Evolutionary conservation across 2,329 filamentous ascomycete species (phyloP).

Genomic region (Zasmidium angulare): DNA sequence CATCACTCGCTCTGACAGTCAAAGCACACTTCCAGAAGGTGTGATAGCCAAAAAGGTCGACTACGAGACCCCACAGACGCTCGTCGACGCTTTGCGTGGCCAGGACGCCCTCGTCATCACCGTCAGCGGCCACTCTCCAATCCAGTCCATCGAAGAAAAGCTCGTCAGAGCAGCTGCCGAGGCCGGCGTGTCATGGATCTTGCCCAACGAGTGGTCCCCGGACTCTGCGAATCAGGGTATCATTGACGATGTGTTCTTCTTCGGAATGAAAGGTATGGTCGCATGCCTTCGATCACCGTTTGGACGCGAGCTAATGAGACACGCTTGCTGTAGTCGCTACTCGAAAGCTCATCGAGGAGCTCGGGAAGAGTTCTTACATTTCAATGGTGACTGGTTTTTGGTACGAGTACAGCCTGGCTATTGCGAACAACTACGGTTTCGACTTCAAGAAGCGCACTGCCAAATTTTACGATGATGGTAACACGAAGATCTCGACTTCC

Average conservation of each 20-base stretch:
- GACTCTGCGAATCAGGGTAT: slow-evolving; percentile 28
- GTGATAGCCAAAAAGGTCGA: slow-evolving; percentile 44
- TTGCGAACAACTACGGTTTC: slow-evolving; percentile 37
- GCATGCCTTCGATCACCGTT: slow-evolving; percentile 4
- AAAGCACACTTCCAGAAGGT: slow-evolving; percentile 41
- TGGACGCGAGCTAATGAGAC: background rate
- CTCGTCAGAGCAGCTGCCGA: slow-evolving; percentile 37
- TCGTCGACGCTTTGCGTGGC: slow-evolving; percentile 38
- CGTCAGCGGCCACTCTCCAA: slow-evolving; percentile 31
- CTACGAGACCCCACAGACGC: slow-evolving; percentile 47
- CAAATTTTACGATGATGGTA: slow-evolving; percentile 56
- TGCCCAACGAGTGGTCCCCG: slow-evolving; percentile 40
- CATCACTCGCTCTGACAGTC: slow-evolving; percentile 49
- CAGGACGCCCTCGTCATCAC: slow-evolving; percentile 44
- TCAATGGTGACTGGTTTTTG: slow-evolving; percentile 30
- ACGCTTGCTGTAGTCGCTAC: background rate
- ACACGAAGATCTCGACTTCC: slow-evolving; percentile 55
- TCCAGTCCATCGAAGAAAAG: slow-evolving; percentile 27
- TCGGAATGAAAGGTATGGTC: slow-evolving; percentile 5
- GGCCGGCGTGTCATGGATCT: slow-evolving; percentile 39
- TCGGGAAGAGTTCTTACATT: slow-evolving; percentile 30
- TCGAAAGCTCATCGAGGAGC: slow-evolving; percentile 26
- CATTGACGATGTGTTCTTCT: slow-evolving; percentile 20
- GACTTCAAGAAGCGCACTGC: slow-evolving; percentile 33
- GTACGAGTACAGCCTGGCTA: slow-evolving; percentile 38